phyloP scores from a whole-genome alignment of 1,284 basidiomycete genomes.

The Ganoderma leucocontextum region DNA sequence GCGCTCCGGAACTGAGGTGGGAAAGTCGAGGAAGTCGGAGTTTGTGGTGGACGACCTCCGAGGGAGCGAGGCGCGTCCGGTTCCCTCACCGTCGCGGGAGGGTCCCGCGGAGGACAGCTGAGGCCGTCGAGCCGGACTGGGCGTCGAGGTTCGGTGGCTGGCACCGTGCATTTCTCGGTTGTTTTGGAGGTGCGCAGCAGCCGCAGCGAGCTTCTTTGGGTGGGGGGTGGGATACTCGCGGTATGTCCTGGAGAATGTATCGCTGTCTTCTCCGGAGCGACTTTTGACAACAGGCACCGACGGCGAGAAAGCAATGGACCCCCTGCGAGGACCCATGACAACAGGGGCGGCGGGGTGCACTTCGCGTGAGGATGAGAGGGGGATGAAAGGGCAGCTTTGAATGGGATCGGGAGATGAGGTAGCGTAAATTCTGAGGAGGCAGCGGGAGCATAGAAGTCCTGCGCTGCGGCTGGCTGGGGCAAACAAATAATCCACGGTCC shows the following conservation, averaged over 20 bases:
- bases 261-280: neutral
- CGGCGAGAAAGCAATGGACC: slow-evolving; percentile 20
- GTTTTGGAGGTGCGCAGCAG: slow-evolving; percentile 26
- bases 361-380: neutral
- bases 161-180: slow-evolving; percentile 2
- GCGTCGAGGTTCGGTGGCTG: neutral
- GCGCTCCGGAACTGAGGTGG: slow-evolving; percentile 10
- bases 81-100: neutral
- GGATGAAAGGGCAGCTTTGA: slow-evolving; percentile 4
- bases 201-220: slow-evolving; percentile 26
- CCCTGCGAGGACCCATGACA: slow-evolving; percentile 19
- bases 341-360: neutral
- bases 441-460: neutral
- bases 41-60: slow-evolving; percentile 18
- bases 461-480: neutral
- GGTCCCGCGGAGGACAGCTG: neutral
- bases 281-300: neutral
- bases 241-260: slow-evolving; percentile 15
- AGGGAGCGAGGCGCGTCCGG: slow-evolving; percentile 8
- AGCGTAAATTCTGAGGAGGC: neutral
- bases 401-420: neutral
- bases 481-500: neutral
- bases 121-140: neutral
- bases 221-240: slow-evolving; percentile 32
- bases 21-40: slow-evolving; percentile 2